Evolutionary conservation across 148 eudicot genomes (phyloP).

Genomic region (Pouteria glomerata): DNA sequence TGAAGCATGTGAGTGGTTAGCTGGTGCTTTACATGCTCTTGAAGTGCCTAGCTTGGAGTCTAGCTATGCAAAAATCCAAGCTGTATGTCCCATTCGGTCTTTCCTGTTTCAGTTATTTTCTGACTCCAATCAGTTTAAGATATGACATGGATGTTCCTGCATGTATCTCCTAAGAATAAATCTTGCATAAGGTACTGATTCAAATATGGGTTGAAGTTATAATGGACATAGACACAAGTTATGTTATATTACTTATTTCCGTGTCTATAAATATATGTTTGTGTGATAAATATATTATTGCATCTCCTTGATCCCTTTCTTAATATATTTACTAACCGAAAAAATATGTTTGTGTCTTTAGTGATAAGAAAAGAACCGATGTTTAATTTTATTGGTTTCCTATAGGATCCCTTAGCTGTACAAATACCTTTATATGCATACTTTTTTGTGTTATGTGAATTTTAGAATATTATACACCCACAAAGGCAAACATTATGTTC

Average conservation of each 20-base stretch:
- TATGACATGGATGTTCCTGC: neutral
- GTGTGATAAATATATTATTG: neutral
- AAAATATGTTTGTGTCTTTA: no score
- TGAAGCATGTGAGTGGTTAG: slow-evolving; percentile 95
- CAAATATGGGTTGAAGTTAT: neutral
- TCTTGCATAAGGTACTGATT: no score
- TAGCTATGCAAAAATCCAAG: slow-evolving; percentile 62
- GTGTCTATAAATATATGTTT: neutral
- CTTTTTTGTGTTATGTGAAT: neutral
- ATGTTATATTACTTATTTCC: neutral
- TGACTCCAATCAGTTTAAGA: neutral
- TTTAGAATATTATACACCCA: neutral
- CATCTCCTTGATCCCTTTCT: no score
- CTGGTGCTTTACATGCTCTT: slow-evolving; percentile 63
- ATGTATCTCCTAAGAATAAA: neutral
- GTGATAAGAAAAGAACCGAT: no score
- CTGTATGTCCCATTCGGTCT: slow-evolving; percentile 49
- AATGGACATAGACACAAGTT: neutral
- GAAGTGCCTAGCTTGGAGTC: slow-evolving; percentile 79
- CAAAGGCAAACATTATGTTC: neutral
- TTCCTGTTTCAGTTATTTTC: neutral
- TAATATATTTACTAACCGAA: no score
- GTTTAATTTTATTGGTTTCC: slow-evolving; percentile 8
- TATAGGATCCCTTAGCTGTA: neutral
- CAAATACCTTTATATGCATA: neutral